Evolutionary conservation across 768 basidiomycete genomes (phyloP).

Genomic region (Suillus clintonianus): DNA sequence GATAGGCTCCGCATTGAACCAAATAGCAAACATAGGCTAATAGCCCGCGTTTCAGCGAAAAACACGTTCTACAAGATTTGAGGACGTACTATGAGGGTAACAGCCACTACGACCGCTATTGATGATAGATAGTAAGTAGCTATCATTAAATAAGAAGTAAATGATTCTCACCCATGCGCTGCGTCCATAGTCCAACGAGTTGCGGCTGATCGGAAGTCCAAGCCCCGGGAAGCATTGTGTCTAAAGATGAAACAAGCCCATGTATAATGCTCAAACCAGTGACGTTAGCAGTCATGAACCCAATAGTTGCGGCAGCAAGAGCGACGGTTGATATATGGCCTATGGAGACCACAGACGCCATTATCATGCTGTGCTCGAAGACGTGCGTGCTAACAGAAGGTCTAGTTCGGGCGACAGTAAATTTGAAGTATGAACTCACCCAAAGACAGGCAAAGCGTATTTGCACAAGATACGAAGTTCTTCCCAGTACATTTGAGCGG

Average conservation of each 20-base stretch:
- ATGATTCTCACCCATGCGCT: constrained; percentile 73
- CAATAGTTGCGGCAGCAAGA: constrained; percentile 79
- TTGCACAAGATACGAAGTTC: constrained; percentile 58
- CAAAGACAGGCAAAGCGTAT: constrained; percentile 75
- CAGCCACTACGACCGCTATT: constrained; percentile 59
- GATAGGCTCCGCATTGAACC: constrained; percentile 82
- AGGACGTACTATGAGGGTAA: constrained; percentile 56
- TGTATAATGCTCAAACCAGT: constrained; percentile 65
- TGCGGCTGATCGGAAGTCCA: constrained; percentile 89
- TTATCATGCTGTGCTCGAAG: constrained; percentile 84
- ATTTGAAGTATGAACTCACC: constrained; percentile 44
- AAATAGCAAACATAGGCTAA: constrained; percentile 62
- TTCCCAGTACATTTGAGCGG: constrained; percentile 45
- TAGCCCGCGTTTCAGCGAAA: not conserved
- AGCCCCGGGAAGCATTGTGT: constrained; percentile 91
- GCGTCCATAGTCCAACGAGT: constrained; percentile 88
- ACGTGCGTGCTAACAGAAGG: constrained; percentile 60
- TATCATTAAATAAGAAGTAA: not conserved
- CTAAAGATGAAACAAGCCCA: constrained; percentile 83
- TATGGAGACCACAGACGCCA: constrained; percentile 86
- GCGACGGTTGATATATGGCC: constrained; percentile 91
- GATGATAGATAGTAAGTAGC: not conserved
- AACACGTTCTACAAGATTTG: not conserved
- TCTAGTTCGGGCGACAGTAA: not conserved
- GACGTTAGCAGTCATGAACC: constrained; percentile 74